Evolutionary conservation across 208 protist genomes (phyloP), one percentile per base, ranked within the genome.

Genomic region (Trypanosoma vivax): DNA sequence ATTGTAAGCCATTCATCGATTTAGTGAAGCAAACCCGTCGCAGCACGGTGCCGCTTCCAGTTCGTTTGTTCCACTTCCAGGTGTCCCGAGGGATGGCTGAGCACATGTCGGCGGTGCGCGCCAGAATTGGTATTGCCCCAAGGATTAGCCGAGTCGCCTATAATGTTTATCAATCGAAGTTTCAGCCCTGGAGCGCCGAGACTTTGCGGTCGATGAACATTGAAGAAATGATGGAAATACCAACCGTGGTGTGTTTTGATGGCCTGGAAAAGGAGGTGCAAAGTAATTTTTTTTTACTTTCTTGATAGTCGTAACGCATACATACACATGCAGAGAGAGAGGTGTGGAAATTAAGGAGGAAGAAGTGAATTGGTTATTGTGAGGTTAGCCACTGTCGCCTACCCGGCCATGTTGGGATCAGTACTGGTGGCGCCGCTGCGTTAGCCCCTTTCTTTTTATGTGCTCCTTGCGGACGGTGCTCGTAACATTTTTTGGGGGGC

Each of bases 101-200:
- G 46, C 94, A 96, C 62, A 61, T 96, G 52, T 96, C 90, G 43
- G 38, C 43, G 1, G 73, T 88, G 9, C 72, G 87, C 4, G 65
- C 58, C 9, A 54, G 69, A 21, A 50, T 79, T 45, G 67, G 76
- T 9, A 10, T 69, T 21, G 61, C 38, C 23, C 40, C 50, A n/a
- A 58, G 51, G 14, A 65, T 92, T 18, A 64, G 74, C 18, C 42
- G 55, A 6, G 76, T 90, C 24, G 81, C 65, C 9, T 86, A 79
- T 69, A 76, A 76, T 47, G 38, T 80, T 14, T 88, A 66, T 53
- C 35, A 81, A 21, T 76, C 70, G 30, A 60, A 64, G 37, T 64
- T 68, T 50, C 63, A 79, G 23, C 40, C 19, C 11, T 65, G 58
- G 53, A 77, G 66, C 0, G 25, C 60, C 9, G 56, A 16, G n/a